Base-by-base conservation (phyloP, 305 asterid genomes). In the Ajuga reptans region DNA sequence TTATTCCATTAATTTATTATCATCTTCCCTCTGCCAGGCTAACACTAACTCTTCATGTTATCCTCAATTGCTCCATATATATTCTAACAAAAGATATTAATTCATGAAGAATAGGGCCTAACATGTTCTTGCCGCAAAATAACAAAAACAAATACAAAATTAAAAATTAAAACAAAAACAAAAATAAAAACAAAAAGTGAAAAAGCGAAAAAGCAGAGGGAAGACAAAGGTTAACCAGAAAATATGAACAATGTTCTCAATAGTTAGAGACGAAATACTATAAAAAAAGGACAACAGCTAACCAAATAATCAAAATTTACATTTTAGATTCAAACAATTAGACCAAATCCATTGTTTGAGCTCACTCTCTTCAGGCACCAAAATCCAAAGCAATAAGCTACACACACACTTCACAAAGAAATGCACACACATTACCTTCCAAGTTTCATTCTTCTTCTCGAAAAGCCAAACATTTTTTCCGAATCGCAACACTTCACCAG, bases 381-480 rank as follows among this genome's bases (percentile, higher is more conserved):
- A 9, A 62, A 39, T 6, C 21, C 11, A 36, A 60, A 59, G 10
- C 37, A 61, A 12, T 45, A 58, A 27, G 37, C 46, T 7, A 14
- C 50, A 71, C 5, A 51, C 45, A 62, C 3, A 24, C 41, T 21
- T 34, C 24, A 57, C 50, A 52, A 29, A 58, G 16, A 68, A 75
- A 70, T 41, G 66, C 68, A 68, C 1, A 53, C 15, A 31, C 31
- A 51, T 72, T 74, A 91, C 99, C 99, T 93, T 59, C 97, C 99
- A 24, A 91, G 84, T 82, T 86, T 93, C 87, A 87, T 91, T 62
- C 96, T 75, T 78, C 94, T 86, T 66, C 78, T 89, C 66, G 99
- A 87, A 83, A 93, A 91, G 69, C 92, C 99, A 79, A 93, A 91
- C 99, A 93, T 93, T 33, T 77, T 77, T 71, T 21, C 63, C 41